phyloP scores from a whole-genome alignment of 164 flowering plant species.

The Cinnamomum micranthum region DNA sequence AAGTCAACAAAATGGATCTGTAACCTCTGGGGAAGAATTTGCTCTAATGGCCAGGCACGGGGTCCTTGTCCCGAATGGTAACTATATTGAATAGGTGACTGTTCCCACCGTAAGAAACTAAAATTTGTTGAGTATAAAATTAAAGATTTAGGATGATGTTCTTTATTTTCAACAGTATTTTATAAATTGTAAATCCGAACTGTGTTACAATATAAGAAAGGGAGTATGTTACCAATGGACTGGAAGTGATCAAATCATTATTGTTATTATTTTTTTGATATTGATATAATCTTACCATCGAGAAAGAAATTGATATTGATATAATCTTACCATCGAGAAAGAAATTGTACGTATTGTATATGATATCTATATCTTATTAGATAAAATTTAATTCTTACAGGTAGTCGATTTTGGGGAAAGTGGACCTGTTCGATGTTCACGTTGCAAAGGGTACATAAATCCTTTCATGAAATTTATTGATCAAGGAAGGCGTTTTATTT shows the following conservation, averaged over 20 bases:
- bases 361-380: not conserved
- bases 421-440: conserved; percentile 98
- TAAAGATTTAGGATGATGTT: too few species aligned
- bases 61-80: not conserved
- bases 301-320: not conserved
- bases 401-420: conserved; percentile 95
- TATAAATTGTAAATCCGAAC: too few species aligned
- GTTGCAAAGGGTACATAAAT: conserved; percentile 94
- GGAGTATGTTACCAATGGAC: too few species aligned
- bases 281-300: too few species aligned
- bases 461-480: conserved; percentile 97
- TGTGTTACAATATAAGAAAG: too few species aligned
- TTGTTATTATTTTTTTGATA: too few species aligned
- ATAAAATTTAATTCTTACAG: conserved; percentile 27
- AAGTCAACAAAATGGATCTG: not conserved
- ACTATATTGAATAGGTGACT: too few species aligned
- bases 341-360: not conserved
- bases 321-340: too few species aligned
- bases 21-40: not conserved
- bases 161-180: too few species aligned
- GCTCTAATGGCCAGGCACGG: not conserved
- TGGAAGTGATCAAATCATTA: too few species aligned
- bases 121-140: too few species aligned
- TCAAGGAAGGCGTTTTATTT: conserved; percentile 88
- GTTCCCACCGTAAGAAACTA: too few species aligned